A percentile compares a stretch with the other conserved stretches of the same genome.
phyloP scores from a whole-genome alignment of 2,329 filamentous ascomycete species.

The Colletotrichum limetticola region DNA sequence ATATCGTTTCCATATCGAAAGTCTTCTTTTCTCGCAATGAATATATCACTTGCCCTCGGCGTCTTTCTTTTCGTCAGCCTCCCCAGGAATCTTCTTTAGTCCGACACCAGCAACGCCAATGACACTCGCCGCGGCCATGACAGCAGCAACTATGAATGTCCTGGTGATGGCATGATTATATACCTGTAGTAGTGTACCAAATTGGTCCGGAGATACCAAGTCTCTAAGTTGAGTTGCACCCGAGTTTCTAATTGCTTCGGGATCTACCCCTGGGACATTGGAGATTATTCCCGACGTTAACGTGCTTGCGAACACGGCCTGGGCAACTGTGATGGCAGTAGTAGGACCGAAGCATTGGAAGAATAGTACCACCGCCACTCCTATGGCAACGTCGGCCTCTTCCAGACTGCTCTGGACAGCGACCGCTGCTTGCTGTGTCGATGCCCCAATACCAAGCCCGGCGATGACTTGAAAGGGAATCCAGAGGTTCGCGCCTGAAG shows the following conservation, averaged over 20 bases:
- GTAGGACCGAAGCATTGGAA: conserved; percentile 26
- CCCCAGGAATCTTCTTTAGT: conserved; percentile 1
- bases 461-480: conserved; percentile 39
- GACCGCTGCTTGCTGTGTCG: conserved; percentile 26
- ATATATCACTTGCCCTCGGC: not conserved
- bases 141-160: conserved; percentile 17
- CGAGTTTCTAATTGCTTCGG: not conserved
- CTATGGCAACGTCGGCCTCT: conserved; percentile 9
- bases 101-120: conserved; percentile 22
- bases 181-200: not conserved
- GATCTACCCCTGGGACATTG: not conserved
- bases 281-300: not conserved
- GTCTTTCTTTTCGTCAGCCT: not conserved
- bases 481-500: conserved; percentile 46
- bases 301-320: conserved; percentile 7
- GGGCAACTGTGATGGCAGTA: conserved; percentile 9
- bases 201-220: not conserved
- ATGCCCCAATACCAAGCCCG: conserved; percentile 11
- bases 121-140: conserved; percentile 16
- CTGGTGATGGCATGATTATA: conserved; percentile 24
- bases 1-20: no score
- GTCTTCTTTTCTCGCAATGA: no score
- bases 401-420: conserved; percentile 6
- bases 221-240: conserved; percentile 4
- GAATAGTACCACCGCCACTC: conserved; percentile 11